Conservation (phyloP, 169 alveolate genomes). For the Neospora caninum region DNA sequence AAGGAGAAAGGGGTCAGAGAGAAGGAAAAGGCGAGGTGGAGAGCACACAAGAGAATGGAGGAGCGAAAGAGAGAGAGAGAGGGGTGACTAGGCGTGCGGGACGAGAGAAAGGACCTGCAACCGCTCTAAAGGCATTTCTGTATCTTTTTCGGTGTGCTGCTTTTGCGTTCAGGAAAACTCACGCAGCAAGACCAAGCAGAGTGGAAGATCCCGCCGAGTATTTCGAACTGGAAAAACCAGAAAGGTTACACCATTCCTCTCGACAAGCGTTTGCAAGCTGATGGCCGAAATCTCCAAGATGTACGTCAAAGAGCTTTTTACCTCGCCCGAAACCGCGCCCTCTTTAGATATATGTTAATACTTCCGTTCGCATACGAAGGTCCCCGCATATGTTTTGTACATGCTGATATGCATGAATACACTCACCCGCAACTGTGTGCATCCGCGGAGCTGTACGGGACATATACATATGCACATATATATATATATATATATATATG, state of each 20-base stretch:
- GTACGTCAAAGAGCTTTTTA: constrained; percentile 37
- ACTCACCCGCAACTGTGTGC: neutral
- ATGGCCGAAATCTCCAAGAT: constrained; percentile 93
- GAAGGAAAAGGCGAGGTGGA: neutral
- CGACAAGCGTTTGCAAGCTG: constrained; percentile 98
- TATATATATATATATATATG: neutral
- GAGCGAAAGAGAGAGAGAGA: neutral
- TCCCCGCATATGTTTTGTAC: neutral
- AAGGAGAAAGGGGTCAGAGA: neutral
- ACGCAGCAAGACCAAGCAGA: constrained; percentile 94
- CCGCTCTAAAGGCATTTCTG: neutral
- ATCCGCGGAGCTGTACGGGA: neutral
- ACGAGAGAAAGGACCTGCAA: too few relatives aligned
- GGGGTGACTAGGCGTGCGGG: neutral
- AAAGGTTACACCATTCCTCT: constrained; percentile 98
- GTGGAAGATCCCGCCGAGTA: constrained; percentile 98
- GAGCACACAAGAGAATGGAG: too few relatives aligned
- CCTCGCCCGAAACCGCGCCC: neutral
- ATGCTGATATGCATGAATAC: neutral
- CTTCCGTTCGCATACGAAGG: neutral
- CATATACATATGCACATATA: neutral
- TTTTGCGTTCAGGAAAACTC: constrained; percentile 88
- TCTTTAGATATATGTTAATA: too few relatives aligned
- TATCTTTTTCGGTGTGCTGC: neutral
- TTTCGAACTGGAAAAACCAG: constrained; percentile 97